Conservation (phyloP, 805 yeast genomes). For the Blastobotrys terrestris region DNA sequence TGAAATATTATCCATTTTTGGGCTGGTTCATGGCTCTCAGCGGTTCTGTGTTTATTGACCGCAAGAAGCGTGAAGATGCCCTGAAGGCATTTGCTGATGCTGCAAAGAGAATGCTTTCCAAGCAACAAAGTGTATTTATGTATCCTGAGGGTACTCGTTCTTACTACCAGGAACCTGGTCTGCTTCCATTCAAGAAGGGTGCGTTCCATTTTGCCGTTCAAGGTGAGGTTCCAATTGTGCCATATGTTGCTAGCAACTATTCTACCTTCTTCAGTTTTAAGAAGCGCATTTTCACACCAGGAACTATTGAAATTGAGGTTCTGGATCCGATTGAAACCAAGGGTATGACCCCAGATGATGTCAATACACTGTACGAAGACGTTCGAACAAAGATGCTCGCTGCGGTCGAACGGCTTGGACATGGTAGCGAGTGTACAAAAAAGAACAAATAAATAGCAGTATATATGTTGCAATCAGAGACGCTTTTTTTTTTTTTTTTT, state of each 20-base stretch:
- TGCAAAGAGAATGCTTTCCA: constrained; percentile 49
- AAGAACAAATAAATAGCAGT: not conserved
- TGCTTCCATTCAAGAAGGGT: constrained; percentile 92
- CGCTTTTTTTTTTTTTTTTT: not conserved
- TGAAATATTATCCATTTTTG: constrained; percentile 78
- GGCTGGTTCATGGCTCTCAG: constrained; percentile 96
- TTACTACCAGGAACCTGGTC: constrained; percentile 54
- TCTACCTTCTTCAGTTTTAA: constrained; percentile 61
- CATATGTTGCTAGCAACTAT: constrained; percentile 82
- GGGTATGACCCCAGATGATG: constrained; percentile 64
- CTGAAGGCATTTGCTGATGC: constrained; percentile 69
- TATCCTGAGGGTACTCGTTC: constrained; percentile 99
- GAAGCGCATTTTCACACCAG: constrained; percentile 60
- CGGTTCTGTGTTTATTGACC: constrained; percentile 87
- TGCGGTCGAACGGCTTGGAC: constrained; percentile 27
- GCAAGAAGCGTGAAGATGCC: constrained; percentile 71
- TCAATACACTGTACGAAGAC: constrained; percentile 50
- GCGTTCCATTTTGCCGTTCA: constrained; percentile 97
- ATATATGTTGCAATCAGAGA: not conserved
- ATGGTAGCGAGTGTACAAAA: constrained; percentile 15
- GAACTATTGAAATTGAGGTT: constrained; percentile 72
- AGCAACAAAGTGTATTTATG: constrained; percentile 73
- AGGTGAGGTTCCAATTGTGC: constrained; percentile 83
- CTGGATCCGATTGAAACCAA: constrained; percentile 74
- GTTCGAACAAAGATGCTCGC: constrained; percentile 54